A percentile compares a stretch with the other conserved stretches of the same genome.
These are phyloP conservation scores for Rhipidocladum racemiflorum DNA, from an alignment of 176 grass and related monocot genomes.

Conservation along the genomic window DNA sequence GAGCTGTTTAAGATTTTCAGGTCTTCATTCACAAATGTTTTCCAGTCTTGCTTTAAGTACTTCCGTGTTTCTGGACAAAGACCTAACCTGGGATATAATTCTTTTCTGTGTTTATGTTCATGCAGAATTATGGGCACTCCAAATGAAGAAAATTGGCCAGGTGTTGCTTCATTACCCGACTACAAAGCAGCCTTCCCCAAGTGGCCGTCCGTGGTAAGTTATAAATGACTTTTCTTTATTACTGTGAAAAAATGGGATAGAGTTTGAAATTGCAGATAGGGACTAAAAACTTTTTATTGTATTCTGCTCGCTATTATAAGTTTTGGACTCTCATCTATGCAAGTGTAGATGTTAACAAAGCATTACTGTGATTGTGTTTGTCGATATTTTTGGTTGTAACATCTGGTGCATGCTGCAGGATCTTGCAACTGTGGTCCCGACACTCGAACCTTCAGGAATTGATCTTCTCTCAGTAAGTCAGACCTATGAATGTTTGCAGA, in stretches of 20 bases:
- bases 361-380: not conserved
- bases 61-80: not conserved
- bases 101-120: not conserved
- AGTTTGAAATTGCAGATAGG: not conserved
- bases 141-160: constrained; percentile 78
- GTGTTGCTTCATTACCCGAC: constrained; percentile 78
- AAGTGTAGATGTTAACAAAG: not conserved
- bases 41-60: not conserved
- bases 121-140: constrained; percentile 82
- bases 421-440: constrained; percentile 52
- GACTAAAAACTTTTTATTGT: not conserved
- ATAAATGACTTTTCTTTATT: constrained; percentile 1
- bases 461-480: constrained; percentile 83
- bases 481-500: not conserved
- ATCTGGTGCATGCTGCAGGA: constrained; percentile 48
- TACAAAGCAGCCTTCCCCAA: constrained; percentile 84
- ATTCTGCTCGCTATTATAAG: not conserved
- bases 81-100: not conserved
- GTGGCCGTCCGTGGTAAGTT: constrained; percentile 61
- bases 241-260: not conserved
- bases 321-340: not conserved
- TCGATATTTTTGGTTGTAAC: constrained; percentile 16
- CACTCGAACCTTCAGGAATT: constrained; percentile 60
- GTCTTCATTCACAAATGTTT: constrained; percentile 33
- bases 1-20: constrained; percentile 97